A percentile compares a stretch with the other conserved stretches of the same genome.
These are phyloP conservation scores for Termitomyces sp. DNA, from an alignment of 768 basidiomycete genomes.

Conservation along the genomic window DNA sequence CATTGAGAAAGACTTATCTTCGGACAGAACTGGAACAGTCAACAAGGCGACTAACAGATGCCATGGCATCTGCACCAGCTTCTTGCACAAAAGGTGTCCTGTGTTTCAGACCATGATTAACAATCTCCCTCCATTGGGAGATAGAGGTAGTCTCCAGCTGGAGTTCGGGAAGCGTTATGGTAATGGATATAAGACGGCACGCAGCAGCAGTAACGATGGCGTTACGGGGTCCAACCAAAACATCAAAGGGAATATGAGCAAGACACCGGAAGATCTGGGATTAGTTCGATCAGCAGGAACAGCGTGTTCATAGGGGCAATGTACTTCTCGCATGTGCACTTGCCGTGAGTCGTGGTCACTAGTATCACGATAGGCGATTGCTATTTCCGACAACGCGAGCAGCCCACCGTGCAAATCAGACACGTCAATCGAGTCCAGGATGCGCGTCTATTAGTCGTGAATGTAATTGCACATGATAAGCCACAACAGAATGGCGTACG, in stretches of 20 bases:
- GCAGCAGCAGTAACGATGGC: constrained; percentile 70
- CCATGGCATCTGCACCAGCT: constrained; percentile 70
- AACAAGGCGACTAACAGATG: constrained; percentile 62
- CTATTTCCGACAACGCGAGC: constrained; percentile 71
- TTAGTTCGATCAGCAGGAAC: neutral
- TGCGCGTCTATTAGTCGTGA: constrained; percentile 38
- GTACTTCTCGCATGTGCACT: constrained; percentile 46
- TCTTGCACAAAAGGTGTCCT: constrained; percentile 65
- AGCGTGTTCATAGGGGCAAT: neutral
- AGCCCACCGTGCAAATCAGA: constrained; percentile 81
- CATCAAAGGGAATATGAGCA: constrained; percentile 51
- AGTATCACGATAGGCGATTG: constrained; percentile 49
- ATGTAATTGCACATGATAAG: neutral
- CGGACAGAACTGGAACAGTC: constrained; percentile 63
- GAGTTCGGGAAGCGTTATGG: constrained; percentile 59
- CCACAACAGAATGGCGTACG: constrained; percentile 33
- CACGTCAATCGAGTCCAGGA: constrained; percentile 64
- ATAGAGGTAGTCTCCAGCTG: constrained; percentile 40
- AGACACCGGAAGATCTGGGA: constrained; percentile 67
- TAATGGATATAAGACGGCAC: constrained; percentile 66
- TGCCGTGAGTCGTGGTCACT: constrained; percentile 31
- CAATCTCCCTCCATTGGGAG: constrained; percentile 64
- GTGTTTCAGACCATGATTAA: constrained; percentile 75
- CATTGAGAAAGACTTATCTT: constrained; percentile 58
- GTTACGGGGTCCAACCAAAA: constrained; percentile 63